A percentile compares a stretch with the other conserved stretches of the same genome.
Conservation (phyloP, 441 rosid genomes). For the Adansonia gregorii region DNA sequence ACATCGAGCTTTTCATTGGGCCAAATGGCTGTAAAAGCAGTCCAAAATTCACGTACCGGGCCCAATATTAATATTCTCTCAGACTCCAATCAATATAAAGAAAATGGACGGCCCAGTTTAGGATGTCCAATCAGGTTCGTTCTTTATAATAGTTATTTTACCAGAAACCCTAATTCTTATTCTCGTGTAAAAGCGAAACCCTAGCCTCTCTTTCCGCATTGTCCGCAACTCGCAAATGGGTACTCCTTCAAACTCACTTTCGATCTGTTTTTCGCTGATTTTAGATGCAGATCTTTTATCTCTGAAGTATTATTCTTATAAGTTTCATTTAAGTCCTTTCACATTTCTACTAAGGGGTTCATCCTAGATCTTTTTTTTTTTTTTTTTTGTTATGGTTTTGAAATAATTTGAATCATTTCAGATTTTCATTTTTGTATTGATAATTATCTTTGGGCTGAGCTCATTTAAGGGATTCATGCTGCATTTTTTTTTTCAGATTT, state of each 20-base stretch:
- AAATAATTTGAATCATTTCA: constrained; percentile 1
- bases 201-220: constrained; percentile 18
- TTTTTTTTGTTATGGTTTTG: neutral
- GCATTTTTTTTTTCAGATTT: neutral
- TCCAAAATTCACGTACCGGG: neutral
- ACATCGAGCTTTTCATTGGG: neutral
- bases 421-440: neutral
- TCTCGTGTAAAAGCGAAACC: neutral
- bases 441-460: neutral
- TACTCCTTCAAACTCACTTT: constrained; percentile 12
- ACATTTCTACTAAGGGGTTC: neutral
- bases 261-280: neutral
- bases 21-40: neutral
- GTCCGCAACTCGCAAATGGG: constrained; percentile 24
- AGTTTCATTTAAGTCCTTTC: neutral
- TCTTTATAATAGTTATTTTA: neutral
- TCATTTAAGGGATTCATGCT: neutral
- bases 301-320: neutral
- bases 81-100: neutral
- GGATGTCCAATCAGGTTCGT: neutral
- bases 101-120: constrained; percentile 9
- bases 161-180: neutral
- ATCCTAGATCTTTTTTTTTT: neutral
- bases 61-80: neutral
- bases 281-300: neutral